These are phyloP conservation scores for Colletotrichum spinosum DNA, from an alignment of 2,329 filamentous ascomycete species.

Conservation along the genomic window DNA sequence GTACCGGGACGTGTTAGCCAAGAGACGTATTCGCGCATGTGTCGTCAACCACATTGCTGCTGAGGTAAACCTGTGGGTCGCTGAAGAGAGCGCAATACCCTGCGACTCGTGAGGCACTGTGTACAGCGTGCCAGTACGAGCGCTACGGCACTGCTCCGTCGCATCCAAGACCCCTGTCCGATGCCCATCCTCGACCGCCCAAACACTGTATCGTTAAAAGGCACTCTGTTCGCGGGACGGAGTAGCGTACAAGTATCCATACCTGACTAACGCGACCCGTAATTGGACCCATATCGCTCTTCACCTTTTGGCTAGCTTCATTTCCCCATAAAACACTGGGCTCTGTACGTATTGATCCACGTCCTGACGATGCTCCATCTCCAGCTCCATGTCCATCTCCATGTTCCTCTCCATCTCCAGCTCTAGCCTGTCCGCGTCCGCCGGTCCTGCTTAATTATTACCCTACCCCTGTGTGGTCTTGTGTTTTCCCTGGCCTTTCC, in stretches of 20 bases:
- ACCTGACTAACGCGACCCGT: conserved; percentile 23
- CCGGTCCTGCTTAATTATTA: conserved; percentile 29
- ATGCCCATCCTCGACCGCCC: neutral
- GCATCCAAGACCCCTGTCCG: conserved; percentile 24
- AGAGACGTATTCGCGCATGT: neutral
- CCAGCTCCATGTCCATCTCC: neutral
- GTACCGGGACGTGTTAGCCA: neutral
- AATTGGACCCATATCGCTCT: conserved; percentile 19
- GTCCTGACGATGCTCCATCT: neutral
- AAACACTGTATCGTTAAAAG: too few relatives aligned
- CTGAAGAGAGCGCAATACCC: neutral
- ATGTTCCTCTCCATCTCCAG: too few relatives aligned
- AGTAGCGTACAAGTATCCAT: neutral
- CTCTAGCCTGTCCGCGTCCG: too few relatives aligned
- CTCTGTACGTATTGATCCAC: conserved; percentile 8
- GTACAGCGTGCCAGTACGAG: too few relatives aligned
- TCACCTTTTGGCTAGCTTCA: conserved; percentile 16
- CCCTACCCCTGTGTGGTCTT: conserved; percentile 13
- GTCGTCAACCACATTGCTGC: neutral
- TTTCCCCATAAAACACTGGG: conserved; percentile 26
- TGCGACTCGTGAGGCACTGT: too few relatives aligned
- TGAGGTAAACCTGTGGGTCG: neutral
- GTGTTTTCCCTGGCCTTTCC: conserved; percentile 13
- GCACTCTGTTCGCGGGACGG: too few relatives aligned
- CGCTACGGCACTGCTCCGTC: conserved; percentile 5